phyloP scores from a whole-genome alignment of 495 filamentous ascomycete species.

The Neurospora terricola region DNA sequence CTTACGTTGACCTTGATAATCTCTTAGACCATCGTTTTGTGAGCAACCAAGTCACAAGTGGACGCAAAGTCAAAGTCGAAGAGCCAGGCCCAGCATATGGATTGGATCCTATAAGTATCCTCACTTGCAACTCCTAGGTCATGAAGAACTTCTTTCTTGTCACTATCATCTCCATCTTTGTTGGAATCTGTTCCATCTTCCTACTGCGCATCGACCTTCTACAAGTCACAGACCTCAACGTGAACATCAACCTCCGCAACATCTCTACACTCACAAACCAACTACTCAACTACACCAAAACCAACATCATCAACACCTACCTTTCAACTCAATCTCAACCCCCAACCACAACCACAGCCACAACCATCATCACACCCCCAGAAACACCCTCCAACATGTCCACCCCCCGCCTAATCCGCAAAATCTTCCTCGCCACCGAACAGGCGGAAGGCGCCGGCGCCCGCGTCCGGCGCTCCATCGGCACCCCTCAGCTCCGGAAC shows the following conservation, averaged over 20 bases:
- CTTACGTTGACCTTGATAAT: neutral
- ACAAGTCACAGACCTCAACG: constrained; percentile 15
- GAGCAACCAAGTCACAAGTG: neutral
- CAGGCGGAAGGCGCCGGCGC: constrained; percentile 88
- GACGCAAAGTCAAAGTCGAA: neutral
- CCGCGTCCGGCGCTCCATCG: constrained; percentile 78
- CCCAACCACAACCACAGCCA: too few species aligned
- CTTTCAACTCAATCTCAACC: neutral
- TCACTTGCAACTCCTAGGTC: neutral
- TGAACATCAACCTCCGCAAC: constrained; percentile 8
- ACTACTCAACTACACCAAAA: neutral
- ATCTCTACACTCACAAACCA: constrained; percentile 4
- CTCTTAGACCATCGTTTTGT: neutral
- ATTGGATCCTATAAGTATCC: constrained; percentile 6
- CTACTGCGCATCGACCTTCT: constrained; percentile 20
- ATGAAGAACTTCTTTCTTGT: constrained; percentile 23
- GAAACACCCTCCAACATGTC: constrained; percentile 57
- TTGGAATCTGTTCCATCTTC: constrained; percentile 29
- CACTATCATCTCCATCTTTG: constrained; percentile 24
- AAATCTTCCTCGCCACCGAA: constrained; percentile 73
- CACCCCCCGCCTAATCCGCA: constrained; percentile 62
- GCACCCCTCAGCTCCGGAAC: constrained; percentile 71
- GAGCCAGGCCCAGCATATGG: neutral
- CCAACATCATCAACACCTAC: neutral
- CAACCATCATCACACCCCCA: neutral